Conservation (phyloP, 768 basidiomycete species). For the Naganishia onofrii region DNA sequence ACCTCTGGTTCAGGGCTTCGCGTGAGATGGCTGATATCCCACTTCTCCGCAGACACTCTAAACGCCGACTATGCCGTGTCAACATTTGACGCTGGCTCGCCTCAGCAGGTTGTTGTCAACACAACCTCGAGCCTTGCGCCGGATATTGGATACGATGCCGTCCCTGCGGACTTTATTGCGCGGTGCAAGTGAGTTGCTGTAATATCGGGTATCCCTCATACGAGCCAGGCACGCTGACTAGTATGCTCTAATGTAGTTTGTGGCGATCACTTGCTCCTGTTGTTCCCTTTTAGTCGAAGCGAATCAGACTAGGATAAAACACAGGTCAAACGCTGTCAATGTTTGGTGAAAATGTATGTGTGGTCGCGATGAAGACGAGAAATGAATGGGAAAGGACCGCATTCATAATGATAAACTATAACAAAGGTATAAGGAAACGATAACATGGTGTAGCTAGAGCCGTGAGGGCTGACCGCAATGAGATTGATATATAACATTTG, state of each 20-base stretch:
- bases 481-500: no score
- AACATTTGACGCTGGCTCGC: neutral
- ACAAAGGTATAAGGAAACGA: no score
- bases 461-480: no score
- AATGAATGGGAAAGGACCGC: no score
- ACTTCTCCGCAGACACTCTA: neutral
- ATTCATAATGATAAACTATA: no score
- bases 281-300: neutral
- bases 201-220: neutral
- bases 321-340: no score
- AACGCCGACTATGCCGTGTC: neutral
- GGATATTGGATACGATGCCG: conserved; percentile 2
- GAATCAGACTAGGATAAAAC: neutral
- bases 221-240: neutral
- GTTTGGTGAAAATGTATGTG: no score
- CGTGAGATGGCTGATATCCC: neutral
- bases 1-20: no score
- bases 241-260: neutral
- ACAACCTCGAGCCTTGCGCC: neutral
- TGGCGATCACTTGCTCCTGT: conserved; percentile 15
- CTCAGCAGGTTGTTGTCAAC: conserved; percentile 13
- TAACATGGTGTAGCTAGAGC: no score
- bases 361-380: no score
- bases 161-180: conserved; percentile 9
- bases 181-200: conserved; percentile 11